These are phyloP conservation scores for Aspergillus aculeatinus DNA, from an alignment of 2,329 filamentous ascomycete species.

Conservation along the genomic window DNA sequence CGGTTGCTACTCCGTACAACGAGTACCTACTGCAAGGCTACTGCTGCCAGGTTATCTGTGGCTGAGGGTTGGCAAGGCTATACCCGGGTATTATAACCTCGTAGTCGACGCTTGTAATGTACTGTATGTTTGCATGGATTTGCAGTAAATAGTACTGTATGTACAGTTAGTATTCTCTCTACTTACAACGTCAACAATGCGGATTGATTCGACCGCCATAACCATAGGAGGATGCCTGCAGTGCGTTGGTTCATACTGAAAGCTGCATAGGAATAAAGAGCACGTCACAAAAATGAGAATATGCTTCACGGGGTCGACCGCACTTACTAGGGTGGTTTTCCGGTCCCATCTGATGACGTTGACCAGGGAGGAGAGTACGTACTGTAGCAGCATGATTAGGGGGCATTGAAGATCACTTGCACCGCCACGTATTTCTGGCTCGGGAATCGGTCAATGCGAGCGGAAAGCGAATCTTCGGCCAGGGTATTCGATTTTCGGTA, in stretches of 20 bases:
- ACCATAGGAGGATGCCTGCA: not conserved
- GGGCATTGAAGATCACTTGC: constrained; percentile 7
- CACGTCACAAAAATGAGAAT: too few species aligned
- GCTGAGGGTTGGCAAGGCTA: not conserved
- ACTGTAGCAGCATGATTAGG: not conserved
- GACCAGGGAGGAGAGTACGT: not conserved
- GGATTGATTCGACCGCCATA: not conserved
- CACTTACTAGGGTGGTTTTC: not conserved
- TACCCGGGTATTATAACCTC: not conserved
- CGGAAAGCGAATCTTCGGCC: not conserved
- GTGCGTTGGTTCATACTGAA: not conserved
- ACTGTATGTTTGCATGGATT: too few species aligned
- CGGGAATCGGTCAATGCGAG: not conserved
- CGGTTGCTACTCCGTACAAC: not conserved
- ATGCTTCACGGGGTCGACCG: too few species aligned
- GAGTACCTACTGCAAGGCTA: not conserved
- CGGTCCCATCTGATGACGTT: constrained; percentile 4
- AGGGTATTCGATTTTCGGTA: not conserved
- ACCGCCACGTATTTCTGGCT: constrained; percentile 14
- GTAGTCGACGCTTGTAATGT: not conserved
- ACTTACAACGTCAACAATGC: not conserved
- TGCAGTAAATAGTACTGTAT: too few species aligned
- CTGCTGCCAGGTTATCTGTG: not conserved
- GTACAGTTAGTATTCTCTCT: too few species aligned
- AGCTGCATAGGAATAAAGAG: not conserved